Evolutionary conservation across 495 filamentous ascomycete genomes (phyloP).

Genomic region (Penicillium alfredii): DNA sequence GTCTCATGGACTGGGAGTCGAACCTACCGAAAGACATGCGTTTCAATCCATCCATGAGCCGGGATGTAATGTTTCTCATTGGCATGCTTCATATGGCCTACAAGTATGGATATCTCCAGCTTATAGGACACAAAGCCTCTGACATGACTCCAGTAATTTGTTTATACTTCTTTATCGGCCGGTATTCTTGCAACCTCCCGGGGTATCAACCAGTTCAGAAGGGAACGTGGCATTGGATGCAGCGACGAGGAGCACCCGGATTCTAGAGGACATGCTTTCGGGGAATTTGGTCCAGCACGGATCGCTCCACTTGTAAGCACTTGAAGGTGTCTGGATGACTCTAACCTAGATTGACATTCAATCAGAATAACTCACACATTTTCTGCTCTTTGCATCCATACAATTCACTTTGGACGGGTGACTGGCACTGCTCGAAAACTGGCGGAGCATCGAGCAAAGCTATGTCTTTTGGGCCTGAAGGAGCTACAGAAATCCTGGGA

Average conservation of each 20-base stretch:
- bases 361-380: conserved; percentile 43
- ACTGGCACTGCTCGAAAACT: conserved; percentile 35
- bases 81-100: conserved; percentile 43
- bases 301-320: conserved; percentile 37
- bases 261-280: conserved; percentile 44
- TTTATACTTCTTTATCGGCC: conserved; percentile 38
- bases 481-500: conserved; percentile 46
- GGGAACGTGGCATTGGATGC: conserved; percentile 38
- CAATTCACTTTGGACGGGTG: conserved; percentile 36
- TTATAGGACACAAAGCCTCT: background rate
- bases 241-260: conserved; percentile 37
- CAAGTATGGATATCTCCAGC: conserved; percentile 22
- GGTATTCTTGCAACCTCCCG: conserved; percentile 26
- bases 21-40: conserved; percentile 30
- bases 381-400: conserved; percentile 43
- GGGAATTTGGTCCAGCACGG: conserved; percentile 41
- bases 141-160: conserved; percentile 25
- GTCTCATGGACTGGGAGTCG: conserved; percentile 32
- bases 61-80: conserved; percentile 30
- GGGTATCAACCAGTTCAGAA: conserved; percentile 14
- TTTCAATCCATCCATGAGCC: conserved; percentile 17
- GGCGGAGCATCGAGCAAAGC: conserved; percentile 41
- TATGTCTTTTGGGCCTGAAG: conserved; percentile 41
- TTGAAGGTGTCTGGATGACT: background rate
- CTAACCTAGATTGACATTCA: background rate